phyloP scores from a whole-genome alignment of 768 basidiomycete species.

The Suillus hirtellus region DNA sequence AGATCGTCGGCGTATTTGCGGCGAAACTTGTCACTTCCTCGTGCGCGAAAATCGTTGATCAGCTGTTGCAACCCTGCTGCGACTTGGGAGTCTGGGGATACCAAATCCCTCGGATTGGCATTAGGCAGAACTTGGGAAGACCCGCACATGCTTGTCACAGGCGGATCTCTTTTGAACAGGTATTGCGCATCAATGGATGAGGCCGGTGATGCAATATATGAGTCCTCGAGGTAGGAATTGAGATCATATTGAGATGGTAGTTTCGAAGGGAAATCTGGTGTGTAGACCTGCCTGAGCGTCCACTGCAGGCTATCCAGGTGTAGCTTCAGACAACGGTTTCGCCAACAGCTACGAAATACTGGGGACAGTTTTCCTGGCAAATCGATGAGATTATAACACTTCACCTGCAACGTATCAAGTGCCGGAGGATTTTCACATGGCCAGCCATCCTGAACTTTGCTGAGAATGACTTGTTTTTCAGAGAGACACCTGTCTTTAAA shows the following conservation, averaged over 20 bases:
- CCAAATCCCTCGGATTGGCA: background rate
- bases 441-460: slow-evolving; percentile 17
- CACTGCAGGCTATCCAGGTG: slow-evolving; percentile 18
- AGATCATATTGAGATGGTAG: slow-evolving; percentile 13
- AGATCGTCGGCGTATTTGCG: slow-evolving; percentile 17
- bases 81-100: background rate
- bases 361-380: slow-evolving; percentile 3
- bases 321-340: slow-evolving; percentile 17
- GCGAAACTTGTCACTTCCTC: slow-evolving; percentile 14
- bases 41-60: slow-evolving; percentile 5
- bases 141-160: background rate
- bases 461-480: slow-evolving; percentile 11
- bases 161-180: slow-evolving; percentile 14
- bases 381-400: slow-evolving; percentile 8
- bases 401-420: background rate
- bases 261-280: background rate
- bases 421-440: slow-evolving; percentile 19
- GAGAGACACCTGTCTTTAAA: slow-evolving; percentile 12
- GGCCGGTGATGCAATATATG: background rate
- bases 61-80: slow-evolving; percentile 10
- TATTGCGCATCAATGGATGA: background rate
- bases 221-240: background rate
- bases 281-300: slow-evolving; percentile 4
- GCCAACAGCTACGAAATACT: slow-evolving; percentile 21
- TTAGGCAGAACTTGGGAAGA: background rate